Evolutionary conservation across 148 eudicot genomes (phyloP).

Genomic region (Vaccinium myrtillus): DNA sequence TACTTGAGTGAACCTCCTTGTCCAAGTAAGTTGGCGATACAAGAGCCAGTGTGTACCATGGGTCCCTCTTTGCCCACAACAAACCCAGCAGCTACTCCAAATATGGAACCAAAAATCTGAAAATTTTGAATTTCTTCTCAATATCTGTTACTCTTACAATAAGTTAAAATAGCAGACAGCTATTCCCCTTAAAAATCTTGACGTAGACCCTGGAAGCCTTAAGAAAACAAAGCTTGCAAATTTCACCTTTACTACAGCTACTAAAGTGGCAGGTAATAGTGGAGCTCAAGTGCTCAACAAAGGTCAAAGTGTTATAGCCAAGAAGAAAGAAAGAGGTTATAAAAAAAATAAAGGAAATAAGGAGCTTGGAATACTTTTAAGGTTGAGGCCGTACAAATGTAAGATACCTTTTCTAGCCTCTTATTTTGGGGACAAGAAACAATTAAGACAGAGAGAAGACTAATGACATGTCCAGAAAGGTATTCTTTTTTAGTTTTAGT

Average conservation of each 20-base stretch:
- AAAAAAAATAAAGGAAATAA: not conserved
- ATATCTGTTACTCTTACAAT: not conserved
- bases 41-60: constrained; percentile 89
- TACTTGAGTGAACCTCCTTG: constrained; percentile 86
- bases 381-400: not conserved
- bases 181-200: not conserved
- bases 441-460: not conserved
- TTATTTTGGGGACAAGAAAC: not conserved
- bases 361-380: not conserved
- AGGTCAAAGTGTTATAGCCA: not conserved
- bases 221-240: not conserved
- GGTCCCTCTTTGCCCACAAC: constrained; percentile 92
- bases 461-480: not conserved
- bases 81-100: constrained; percentile 82
- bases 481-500: not conserved
- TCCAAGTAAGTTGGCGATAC: constrained; percentile 73
- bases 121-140: not conserved
- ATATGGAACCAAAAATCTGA: constrained; percentile 73
- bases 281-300: not conserved
- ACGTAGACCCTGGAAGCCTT: not conserved
- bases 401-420: not conserved
- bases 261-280: constrained; percentile 6
- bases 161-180: not conserved
- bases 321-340: not conserved
- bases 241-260: not conserved